These are phyloP conservation scores for Phytophthora nicotianae DNA, from an alignment of 352 stramenopile species.

Conservation along the genomic window DNA sequence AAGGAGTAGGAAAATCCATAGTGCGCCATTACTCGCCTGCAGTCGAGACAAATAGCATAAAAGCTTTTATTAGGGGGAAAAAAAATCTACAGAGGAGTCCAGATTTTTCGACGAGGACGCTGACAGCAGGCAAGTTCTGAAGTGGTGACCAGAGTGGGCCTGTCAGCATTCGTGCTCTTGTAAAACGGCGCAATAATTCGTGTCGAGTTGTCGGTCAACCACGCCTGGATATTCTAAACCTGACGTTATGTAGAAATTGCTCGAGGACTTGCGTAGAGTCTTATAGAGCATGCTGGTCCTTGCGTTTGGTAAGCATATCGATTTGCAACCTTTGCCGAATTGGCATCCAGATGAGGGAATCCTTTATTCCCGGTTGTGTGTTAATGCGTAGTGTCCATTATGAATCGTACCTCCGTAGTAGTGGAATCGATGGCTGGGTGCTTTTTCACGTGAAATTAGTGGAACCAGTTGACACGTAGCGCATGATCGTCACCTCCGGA, in stretches of 20 bases:
- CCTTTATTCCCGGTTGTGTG: neutral
- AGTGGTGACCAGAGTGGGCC: constrained; percentile 2
- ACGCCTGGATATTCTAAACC: constrained; percentile 14
- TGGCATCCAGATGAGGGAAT: neutral
- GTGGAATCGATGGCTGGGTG: constrained; percentile 3
- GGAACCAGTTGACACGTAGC: constrained; percentile 4
- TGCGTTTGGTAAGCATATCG: constrained; percentile 1
- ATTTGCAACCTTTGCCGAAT: neutral
- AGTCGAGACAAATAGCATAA: constrained; percentile 31
- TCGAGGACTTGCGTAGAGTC: constrained; percentile 13
- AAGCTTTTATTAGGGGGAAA: constrained; percentile 26
- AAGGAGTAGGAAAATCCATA: constrained; percentile 23
- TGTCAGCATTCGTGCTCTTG: constrained; percentile 21
- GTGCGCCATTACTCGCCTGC: constrained; percentile 17
- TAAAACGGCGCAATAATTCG: constrained; percentile 26
- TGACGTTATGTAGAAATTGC: constrained; percentile 21
- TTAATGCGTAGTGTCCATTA: neutral
- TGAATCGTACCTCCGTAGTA: neutral
- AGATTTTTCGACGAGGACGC: neutral
- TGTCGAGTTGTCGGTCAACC: constrained; percentile 23
- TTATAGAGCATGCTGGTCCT: constrained; percentile 5
- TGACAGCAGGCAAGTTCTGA: constrained; percentile 14
- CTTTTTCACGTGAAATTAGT: neutral
- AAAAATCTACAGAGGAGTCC: constrained; percentile 3
- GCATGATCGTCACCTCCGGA: constrained; percentile 4